phyloP scores from a whole-genome alignment of 164 flowering plant genomes.

The Nelumbo lutea region DNA sequence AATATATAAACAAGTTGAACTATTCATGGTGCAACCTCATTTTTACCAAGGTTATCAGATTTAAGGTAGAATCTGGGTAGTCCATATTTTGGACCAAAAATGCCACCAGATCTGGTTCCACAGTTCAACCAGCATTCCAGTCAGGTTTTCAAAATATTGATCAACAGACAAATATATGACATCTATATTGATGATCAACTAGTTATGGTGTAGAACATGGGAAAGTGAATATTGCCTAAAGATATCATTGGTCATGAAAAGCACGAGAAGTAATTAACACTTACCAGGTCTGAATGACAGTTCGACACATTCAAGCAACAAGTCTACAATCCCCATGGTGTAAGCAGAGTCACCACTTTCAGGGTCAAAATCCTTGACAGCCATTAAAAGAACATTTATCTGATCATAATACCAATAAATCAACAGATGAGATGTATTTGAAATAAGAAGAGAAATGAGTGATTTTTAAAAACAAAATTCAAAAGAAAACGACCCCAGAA shows the following conservation, averaged over 20 bases:
- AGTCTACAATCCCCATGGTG: conserved; percentile 93
- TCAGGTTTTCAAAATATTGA: too few species aligned
- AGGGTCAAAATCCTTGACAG: conserved; percentile 88
- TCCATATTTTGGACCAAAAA: too few species aligned
- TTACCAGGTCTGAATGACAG: conserved; percentile 90
- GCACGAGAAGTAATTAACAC: not conserved
- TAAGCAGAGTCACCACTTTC: conserved; percentile 85
- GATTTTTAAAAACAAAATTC: not conserved
- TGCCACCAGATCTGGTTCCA: too few species aligned
- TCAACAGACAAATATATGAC: not conserved
- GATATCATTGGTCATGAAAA: not conserved
- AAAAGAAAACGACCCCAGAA: not conserved
- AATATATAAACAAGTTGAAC: too few species aligned
- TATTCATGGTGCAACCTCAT: too few species aligned
- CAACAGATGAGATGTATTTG: not conserved
- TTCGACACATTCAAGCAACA: conserved; percentile 94
- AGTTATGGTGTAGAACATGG: not conserved
- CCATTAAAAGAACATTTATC: conserved; percentile 89
- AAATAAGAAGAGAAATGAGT: not conserved
- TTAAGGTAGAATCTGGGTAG: too few species aligned
- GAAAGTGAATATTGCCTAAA: not conserved
- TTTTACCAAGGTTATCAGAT: too few species aligned
- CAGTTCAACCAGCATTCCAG: too few species aligned
- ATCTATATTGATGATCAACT: not conserved
- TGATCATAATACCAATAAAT: conserved; percentile 32